These are phyloP conservation scores for Anethum foeniculum DNA, from an alignment of 140 eudicot species.

Conservation along the genomic window DNA sequence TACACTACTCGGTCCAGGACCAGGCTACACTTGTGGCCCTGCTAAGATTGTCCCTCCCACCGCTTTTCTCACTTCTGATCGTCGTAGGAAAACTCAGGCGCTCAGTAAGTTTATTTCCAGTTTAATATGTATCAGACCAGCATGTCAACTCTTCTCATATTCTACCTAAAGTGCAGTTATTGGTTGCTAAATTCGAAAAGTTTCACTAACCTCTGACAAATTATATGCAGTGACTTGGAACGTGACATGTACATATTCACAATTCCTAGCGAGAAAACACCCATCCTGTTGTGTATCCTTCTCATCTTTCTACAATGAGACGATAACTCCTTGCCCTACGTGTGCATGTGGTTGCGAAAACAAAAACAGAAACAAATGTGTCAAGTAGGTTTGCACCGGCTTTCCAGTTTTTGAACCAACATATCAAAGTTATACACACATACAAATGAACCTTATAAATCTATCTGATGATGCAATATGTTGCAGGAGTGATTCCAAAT, in stretches of 20 bases:
- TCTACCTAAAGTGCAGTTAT: not conserved
- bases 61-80: constrained; percentile 50
- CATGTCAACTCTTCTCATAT: not conserved
- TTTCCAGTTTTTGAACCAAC: not conserved
- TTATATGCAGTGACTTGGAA: constrained; percentile 75
- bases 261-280: constrained; percentile 63
- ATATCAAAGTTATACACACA: not conserved
- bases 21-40: constrained; percentile 81
- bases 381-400: constrained; percentile 45
- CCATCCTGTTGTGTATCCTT: constrained; percentile 77
- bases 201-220: not conserved
- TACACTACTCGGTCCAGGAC: constrained; percentile 73
- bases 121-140: not conserved
- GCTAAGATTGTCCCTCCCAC: constrained; percentile 69
- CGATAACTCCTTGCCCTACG: constrained; percentile 65
- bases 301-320: constrained; percentile 83
- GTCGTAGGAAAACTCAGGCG: constrained; percentile 68
- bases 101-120: constrained; percentile 36
- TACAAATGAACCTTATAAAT: not conserved
- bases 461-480: constrained; percentile 9
- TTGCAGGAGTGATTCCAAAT: constrained; percentile 76
- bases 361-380: constrained; percentile 54
- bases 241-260: constrained; percentile 78
- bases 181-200: not conserved
- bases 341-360: constrained; percentile 89